Base-by-base conservation (phyloP, 2,329 filamentous ascomycete genomes). In the Exophiala lecanii-corni region DNA sequence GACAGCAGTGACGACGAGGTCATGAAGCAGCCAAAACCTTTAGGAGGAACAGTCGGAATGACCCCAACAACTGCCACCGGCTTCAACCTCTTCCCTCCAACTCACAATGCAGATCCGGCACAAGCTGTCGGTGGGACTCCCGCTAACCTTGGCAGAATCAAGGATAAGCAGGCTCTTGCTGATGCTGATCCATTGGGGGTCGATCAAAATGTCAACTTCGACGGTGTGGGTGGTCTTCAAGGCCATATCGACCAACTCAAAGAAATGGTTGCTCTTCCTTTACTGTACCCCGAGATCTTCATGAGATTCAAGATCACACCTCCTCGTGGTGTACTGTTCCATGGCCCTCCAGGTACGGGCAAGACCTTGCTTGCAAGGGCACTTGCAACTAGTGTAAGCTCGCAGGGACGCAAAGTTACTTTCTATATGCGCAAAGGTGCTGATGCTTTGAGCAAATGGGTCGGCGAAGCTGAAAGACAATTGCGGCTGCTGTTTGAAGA, bases 381-480 rank as follows among this genome's bases (percentile, higher is more conserved):
- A 31, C 73, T 98, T 35, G 89, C 94, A 37, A 94, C 92, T 43
- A 94, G 86, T 49, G 84, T 95, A 46, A 89, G 88, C 51, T 81
- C 85, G 9, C 85, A 91, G 37, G 91, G 91, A 16, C 83, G 84
- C 54, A 97, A 97, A 63, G 92, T 98, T 51, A 97, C 89, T 0
- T 98, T 98, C 58, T 98, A 97, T 67, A 98, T 98, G 92, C 84
- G 92, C 48, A 98, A 98, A 67, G 94, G 92, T 61, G 94, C 92
- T 17, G 92, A 98, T 74, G 89, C 89, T 12, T 72, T 98, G 50
- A 96, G 89, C 66, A 98, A 98, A 67, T 98, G 92, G 92, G 92
- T 98, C 39, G 92, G 92, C 61, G 92, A 98, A 66, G 92, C 94
- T 7, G 92, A 98, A 67, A 84, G 91, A 66, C 92, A 98, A 62